Evolutionary conservation across 2,329 filamentous ascomycete species (phyloP), one percentile per base, ranked within the genome.

Genomic region (Colletotrichum aenigma): DNA sequence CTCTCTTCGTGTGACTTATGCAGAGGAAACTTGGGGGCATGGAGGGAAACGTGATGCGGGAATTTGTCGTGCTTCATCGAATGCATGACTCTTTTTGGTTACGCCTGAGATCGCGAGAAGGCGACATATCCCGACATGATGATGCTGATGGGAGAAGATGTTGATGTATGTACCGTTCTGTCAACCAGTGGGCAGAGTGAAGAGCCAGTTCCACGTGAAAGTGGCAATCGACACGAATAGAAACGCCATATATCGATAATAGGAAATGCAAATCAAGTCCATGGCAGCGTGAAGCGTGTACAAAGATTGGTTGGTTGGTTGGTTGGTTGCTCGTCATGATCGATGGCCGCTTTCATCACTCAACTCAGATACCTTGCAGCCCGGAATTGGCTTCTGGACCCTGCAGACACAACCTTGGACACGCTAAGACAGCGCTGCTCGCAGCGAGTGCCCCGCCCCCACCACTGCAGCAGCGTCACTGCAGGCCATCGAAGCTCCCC

Each of bases 401-500:
- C 69, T 75, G 69, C 69, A 75, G 69, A 61, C 26, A 52, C 43
- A 21, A 21, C n/a, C 43, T 52, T 52, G 28, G 28, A 30, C 15
- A 28, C n/a, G n/a, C 58, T 24, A 58, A 52, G 43, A 52, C 43
- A 52, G 1, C 43, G 62, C 36, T 28, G 16, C 43, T 52, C 43
- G n/a, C 43, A 52, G 43, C 43, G 15, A 16, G 30, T 48, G 60
- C 61, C 36, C 28, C 71, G 36, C 71, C 67, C 55, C 61, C 62
- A 34, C 62, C 30, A 36, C 55, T 32, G 62, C 38, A 21, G 36
- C 73, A 66, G 56, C 26, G 56, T 26, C 55, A 52, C n/a, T 13
- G 55, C 15, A 28, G 60, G 56, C 73, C 73, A 75, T 21, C 32
- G 30, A 72, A 64, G 69, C 55, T 72, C 21, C 56, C 74, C 77